Base-by-base conservation (phyloP, 1,139 yeast species). In the Zygotorulaspora mrakii region DNA sequence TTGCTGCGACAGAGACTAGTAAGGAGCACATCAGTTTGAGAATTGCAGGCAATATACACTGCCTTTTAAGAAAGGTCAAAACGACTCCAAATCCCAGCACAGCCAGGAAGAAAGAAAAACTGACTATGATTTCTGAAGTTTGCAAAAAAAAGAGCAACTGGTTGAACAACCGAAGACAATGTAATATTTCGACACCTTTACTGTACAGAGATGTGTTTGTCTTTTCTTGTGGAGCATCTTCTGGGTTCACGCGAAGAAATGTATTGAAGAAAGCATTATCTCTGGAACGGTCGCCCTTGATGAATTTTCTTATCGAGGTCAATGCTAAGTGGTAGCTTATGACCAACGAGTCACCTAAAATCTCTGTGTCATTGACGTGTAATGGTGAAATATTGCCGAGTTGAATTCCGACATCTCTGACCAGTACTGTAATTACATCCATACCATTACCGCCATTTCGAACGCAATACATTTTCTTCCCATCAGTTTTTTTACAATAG, bases 321-420 rank as follows among this genome's bases (percentile, higher is more conserved):
- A 53, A 37, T 2, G 53, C 38, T 13, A 54, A 18, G 17, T 52
- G 51, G 27, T 54, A 54, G 0, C 50, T 49, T 21, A 48, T 39
- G 5, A 50, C 49, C 27, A 56, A 36, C 2, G 62, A 55, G 17
- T 54, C 54, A 10, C 63, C 56, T 25, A 57, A 37, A 18, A 49
- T 37, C 16, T 42, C 37, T 5, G 54, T 50, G 26, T 56, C 48
- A 12, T 49, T 50, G 6, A 27, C 35, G 18, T 48, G 43, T 3
- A 37, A 35, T 9, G 51, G 30, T 0, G 61, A 54, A 3, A 54
- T 29, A 28, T 43, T 42, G 3, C 59, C 60, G 20, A 58, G 37
- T 43, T 57, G 61, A 13, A 55, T 44, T 6, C 64, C 64, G 10
- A 58, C 46, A 40, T 59, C 64, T 37, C 57, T 48, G 8, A 54